Percentiles rank a stretch among this genome's conserved stretches.
Evolutionary conservation across 2,329 filamentous ascomycete species (phyloP).

Genomic region (Cladobotryum protrusum): DNA sequence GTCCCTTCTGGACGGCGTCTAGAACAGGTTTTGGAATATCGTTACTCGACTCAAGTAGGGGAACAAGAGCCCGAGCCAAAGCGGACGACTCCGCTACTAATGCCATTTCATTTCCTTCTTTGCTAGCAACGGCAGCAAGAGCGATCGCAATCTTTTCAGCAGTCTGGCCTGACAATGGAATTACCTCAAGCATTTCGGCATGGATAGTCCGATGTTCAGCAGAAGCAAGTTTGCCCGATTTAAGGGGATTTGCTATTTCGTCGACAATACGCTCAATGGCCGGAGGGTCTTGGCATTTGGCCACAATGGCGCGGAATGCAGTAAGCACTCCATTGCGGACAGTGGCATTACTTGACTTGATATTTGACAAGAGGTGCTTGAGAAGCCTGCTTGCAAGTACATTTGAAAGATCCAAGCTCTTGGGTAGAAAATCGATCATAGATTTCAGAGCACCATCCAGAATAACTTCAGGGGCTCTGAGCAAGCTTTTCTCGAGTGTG

Average conservation of each 20-base stretch:
- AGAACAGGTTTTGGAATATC: slow-evolving; percentile 60
- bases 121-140: slow-evolving; percentile 63
- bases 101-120: slow-evolving; percentile 85
- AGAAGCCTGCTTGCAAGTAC: slow-evolving; percentile 65
- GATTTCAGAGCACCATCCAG: slow-evolving; percentile 71
- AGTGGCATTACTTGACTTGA: slow-evolving; percentile 78
- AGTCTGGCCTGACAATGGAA: slow-evolving; percentile 54
- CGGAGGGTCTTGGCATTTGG: slow-evolving; percentile 50
- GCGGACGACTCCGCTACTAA: slow-evolving; percentile 68
- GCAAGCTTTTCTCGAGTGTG: slow-evolving; percentile 77
- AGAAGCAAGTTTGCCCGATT: slow-evolving; percentile 73
- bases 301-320: slow-evolving; percentile 66
- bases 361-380: slow-evolving; percentile 81
- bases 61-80: slow-evolving; percentile 58
- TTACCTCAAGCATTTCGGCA: slow-evolving; percentile 67
- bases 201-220: slow-evolving; percentile 80
- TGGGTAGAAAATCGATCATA: slow-evolving; percentile 64
- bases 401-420: slow-evolving; percentile 68
- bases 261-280: slow-evolving; percentile 63
- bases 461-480: slow-evolving; percentile 86
- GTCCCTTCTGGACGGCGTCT: slow-evolving; percentile 72
- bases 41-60: slow-evolving; percentile 53
- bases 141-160: slow-evolving; percentile 61
- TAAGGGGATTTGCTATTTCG: slow-evolving; percentile 74
- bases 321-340: slow-evolving; percentile 71